A percentile compares a stretch with the other conserved stretches of the same genome.
phyloP scores from a whole-genome alignment of 108 stramenopile species.

The Craspedostauros australis region DNA sequence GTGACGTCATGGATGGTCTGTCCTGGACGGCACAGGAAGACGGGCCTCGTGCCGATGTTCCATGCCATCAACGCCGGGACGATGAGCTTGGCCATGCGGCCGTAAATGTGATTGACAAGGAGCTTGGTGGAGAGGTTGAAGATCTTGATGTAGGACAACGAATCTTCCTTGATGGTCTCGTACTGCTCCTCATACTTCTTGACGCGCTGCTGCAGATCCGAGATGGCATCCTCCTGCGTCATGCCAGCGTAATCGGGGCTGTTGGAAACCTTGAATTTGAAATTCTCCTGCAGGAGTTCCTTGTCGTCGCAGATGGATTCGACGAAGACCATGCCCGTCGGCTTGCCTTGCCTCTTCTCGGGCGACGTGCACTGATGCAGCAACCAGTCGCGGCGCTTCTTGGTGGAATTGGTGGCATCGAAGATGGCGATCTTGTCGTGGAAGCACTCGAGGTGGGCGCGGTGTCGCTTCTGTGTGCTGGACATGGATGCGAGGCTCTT shows the following conservation, averaged over 20 bases:
- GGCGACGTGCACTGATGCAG: slow-evolving; percentile 68
- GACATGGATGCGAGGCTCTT: slow-evolving; percentile 1
- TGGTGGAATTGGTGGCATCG: slow-evolving; percentile 97
- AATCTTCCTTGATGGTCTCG: slow-evolving; percentile 91
- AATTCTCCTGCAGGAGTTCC: slow-evolving; percentile 73
- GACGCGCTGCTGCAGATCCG: slow-evolving; percentile 78
- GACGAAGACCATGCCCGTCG: slow-evolving; percentile 87
- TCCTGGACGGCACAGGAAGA: slow-evolving; percentile 81
- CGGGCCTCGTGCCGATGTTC: slow-evolving; percentile 85
- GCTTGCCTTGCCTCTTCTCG: slow-evolving; percentile 46
- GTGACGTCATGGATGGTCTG: slow-evolving; percentile 53
- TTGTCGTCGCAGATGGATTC: slow-evolving; percentile 95
- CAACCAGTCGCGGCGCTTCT: slow-evolving; percentile 65
- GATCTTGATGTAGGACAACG: slow-evolving; percentile 90
- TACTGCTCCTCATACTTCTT: slow-evolving; percentile 88
- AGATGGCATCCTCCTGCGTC: slow-evolving; percentile 60
- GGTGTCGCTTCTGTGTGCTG: background rate
- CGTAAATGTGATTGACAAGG: slow-evolving; percentile 65
- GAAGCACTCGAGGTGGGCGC: too few species aligned
- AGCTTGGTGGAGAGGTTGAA: slow-evolving; percentile 86
- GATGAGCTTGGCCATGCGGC: slow-evolving; percentile 85
- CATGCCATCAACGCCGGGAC: slow-evolving; percentile 87
- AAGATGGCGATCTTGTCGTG: slow-evolving; percentile 84
- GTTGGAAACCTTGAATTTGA: slow-evolving; percentile 67
- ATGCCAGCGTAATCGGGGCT: slow-evolving; percentile 81